Evolutionary conservation across 306 rosid genomes (phyloP), one percentile per base, ranked within the genome.

Genomic region (Vigna radiata): DNA sequence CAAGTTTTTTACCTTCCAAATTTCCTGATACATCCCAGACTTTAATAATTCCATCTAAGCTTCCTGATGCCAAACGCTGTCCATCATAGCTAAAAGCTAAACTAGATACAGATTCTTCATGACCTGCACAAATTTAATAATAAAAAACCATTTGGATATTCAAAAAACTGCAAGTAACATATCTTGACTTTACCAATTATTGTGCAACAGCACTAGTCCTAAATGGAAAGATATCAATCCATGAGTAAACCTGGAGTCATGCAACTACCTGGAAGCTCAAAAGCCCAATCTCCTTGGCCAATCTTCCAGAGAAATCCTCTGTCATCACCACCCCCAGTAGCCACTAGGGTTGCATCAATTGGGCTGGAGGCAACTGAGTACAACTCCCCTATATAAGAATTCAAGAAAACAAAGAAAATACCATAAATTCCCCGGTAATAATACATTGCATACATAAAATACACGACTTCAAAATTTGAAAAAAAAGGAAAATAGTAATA

Each of bases 311-410:
- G 87, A 89, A 90, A 95, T 23, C 96, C 98, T 81, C 47, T 88
- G 76, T 95, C 97, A 85, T 95, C 97, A 47, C 91, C 81, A 55
- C 97, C 93, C 56, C 98, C 98, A 1, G 98, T 90, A 7, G 96
- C 96, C 76, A 95, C 98, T 83, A 95, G 83, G 5, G 78, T 36
- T 4, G 79, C 71, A 74, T 92, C 96, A 8, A 82, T 85, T 36
- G 99, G 97, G 89, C 94, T 92, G 85, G 97, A 95, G 4, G 87
- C 79, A 85, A 87, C 96, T 1, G 97, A 18, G 75, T 92, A 95
- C 60, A 95, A 68, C 64, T 95, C 98, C 73, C 87, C 98, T 94
- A 33, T n/a, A 44, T 33, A 4, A 76, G 27, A 77, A 83, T 62
- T 18, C 6, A 77, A 27, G 31, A 58, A 77, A 83, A 21, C 67